Evolutionary conservation across 108 stramenopile genomes (phyloP), one percentile per base, ranked within the genome.

Genomic region (Cyclotella kingstonii): DNA sequence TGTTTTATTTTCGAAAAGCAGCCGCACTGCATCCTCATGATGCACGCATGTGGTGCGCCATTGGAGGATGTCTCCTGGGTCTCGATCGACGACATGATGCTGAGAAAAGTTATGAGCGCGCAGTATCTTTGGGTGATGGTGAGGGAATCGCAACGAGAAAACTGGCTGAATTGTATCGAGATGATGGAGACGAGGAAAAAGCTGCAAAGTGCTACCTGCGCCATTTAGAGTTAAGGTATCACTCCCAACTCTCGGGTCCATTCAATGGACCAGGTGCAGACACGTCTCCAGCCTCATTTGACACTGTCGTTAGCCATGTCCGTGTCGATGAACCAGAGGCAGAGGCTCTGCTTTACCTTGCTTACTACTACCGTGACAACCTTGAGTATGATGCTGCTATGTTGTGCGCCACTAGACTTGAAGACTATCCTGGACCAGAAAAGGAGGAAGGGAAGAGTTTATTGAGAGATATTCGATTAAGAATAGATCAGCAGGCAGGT

Each of bases 21-120:
- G 93, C 93, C 6, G 79, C 87, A 23, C 60, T 99, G 5, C 90
- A 96, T 36, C 97, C 98, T 1, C 88, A 88, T 63, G 98, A 99
- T 89, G 91, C 96, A 5, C 84, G 98, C 22, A 99, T 99, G 97
- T 99, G 98, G 98, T 89, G 87, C 58, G 98, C 98, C 18, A 78
- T 99, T 70, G 98, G 94, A 18, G 70, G 72, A 41, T 94, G 92
- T 70, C 84, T 90, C 57, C 64, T 83, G 10, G 83, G 83, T 8
- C 66, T 98, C 7, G 81, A 83, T 39, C 73, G 85, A 33, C 63
- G 79, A 0, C 62, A 57, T 8, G 94, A 96, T 74, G 97, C 98
- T 10, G 94, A 96, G 35, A 80, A 83, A 41, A 80, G 83, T 51
- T 96, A 90, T 62, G 94, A 97, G 79, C 72, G 92, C 7, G 97